A percentile compares a stretch with the other conserved stretches of the same genome.
Evolutionary conservation across 2,329 filamentous ascomycete genomes (phyloP).

Genomic region (Teratosphaeria epicoccoides): DNA sequence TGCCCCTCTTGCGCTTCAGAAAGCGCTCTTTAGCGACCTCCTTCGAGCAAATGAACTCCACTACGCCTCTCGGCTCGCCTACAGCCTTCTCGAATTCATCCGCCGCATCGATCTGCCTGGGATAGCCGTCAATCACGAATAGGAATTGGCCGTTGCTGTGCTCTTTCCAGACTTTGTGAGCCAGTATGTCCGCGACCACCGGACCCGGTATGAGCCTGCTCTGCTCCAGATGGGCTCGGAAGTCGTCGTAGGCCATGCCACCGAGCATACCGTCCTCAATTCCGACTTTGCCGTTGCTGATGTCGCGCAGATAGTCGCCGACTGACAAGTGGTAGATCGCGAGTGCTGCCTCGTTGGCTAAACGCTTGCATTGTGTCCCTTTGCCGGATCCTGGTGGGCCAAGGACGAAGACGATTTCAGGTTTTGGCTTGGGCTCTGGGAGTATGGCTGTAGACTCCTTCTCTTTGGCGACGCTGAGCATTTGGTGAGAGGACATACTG

Average conservation of each 20-base stretch:
- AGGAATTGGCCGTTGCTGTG: neutral
- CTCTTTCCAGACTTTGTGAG: constrained; percentile 3
- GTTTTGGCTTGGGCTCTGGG: neutral
- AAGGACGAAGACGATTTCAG: constrained; percentile 6
- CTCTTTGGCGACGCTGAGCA: neutral
- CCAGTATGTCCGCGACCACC: constrained; percentile 6
- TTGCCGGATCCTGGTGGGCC: constrained; percentile 26
- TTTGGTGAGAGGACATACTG: too few species aligned
- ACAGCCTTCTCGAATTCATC: constrained; percentile 3
- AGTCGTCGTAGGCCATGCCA: constrained; percentile 2
- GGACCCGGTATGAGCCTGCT: constrained; percentile 1
- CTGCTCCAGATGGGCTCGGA: constrained; percentile 5
- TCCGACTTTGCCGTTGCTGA: neutral
- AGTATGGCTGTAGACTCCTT: neutral
- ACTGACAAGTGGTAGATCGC: constrained; percentile 20
- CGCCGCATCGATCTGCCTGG: constrained; percentile 5
- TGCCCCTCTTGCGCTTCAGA: neutral
- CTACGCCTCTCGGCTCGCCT: neutral
- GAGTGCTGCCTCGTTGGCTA: constrained; percentile 1
- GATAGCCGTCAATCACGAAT: constrained; percentile 14
- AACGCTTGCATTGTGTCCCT: constrained; percentile 22
- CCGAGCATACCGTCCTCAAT: neutral
- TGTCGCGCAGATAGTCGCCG: constrained; percentile 18
- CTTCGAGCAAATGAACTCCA: neutral
- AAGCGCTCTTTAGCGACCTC: constrained; percentile 1